Percentiles rank a stretch among this genome's conserved stretches.
phyloP scores from a whole-genome alignment of 805 yeast genomes.

The Lachancea dasiensis region DNA sequence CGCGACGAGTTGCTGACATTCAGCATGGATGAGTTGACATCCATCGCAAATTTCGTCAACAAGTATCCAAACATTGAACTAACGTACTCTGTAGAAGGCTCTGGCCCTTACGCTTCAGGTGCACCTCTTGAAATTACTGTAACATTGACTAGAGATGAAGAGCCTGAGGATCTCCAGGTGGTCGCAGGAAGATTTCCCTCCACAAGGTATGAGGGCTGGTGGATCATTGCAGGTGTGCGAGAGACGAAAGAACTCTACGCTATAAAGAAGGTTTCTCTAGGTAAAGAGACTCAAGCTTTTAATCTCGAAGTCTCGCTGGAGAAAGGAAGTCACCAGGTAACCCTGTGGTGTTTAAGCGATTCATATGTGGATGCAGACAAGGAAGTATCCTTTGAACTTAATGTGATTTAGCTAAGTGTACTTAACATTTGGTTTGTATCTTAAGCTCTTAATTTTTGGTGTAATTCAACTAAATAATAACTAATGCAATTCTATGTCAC shows the following conservation, averaged over 20 bases:
- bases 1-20: conserved; percentile 57
- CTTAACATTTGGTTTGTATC: too few relatives aligned
- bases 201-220: conserved; percentile 60
- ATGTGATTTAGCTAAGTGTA: conserved; percentile 11
- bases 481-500: conserved; percentile 16
- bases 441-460: too few relatives aligned
- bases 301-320: conserved; percentile 49
- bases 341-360: conserved; percentile 85
- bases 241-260: conserved; percentile 58
- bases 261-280: conserved; percentile 56
- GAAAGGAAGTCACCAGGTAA: conserved; percentile 55
- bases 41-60: conserved; percentile 84
- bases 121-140: conserved; percentile 45
- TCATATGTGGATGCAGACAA: conserved; percentile 91
- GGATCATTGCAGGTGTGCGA: conserved; percentile 78
- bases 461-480: too few relatives aligned
- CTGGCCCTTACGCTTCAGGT: conserved; percentile 39
- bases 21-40: conserved; percentile 44
- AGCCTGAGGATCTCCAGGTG: conserved; percentile 58
- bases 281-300: conserved; percentile 47
- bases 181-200: conserved; percentile 54
- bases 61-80: conserved; percentile 82
- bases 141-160: conserved; percentile 66
- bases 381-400: conserved; percentile 54
- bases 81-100: conserved; percentile 43